Conservation (phyloP, 106 monocot genomes). For the Allium cepa region DNA sequence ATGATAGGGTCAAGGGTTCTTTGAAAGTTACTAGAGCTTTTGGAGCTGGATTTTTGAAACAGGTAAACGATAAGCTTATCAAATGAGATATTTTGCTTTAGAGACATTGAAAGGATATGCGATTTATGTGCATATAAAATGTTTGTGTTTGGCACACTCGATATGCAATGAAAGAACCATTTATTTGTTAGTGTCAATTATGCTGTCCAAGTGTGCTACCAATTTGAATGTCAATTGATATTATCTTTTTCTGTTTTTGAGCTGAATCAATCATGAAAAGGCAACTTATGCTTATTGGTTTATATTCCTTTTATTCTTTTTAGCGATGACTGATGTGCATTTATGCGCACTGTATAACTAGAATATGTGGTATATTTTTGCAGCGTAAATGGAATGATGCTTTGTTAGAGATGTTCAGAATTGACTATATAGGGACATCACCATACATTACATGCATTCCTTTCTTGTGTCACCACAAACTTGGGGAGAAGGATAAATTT, state of each 20-base stretch:
- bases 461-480: conserved; percentile 53
- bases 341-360: not conserved
- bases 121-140: too few relatives aligned
- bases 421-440: conserved; percentile 72
- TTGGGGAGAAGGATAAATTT: conserved; percentile 53
- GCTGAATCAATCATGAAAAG: too few relatives aligned
- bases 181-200: not conserved
- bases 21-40: conserved; percentile 93
- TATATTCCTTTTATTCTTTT: too few relatives aligned
- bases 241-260: not conserved
- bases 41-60: conserved; percentile 86
- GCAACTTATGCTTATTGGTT: too few relatives aligned
- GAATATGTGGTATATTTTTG: conserved; percentile 3
- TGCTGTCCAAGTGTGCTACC: not conserved
- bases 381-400: conserved; percentile 98
- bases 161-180: too few relatives aligned
- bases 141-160: too few relatives aligned
- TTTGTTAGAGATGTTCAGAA: conserved; percentile 82
- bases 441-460: conserved; percentile 85
- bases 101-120: too few relatives aligned
- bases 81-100: too few relatives aligned
- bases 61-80: conserved; percentile 24
- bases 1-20: conserved; percentile 83
- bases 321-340: too few relatives aligned
- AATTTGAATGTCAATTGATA: not conserved